These are phyloP conservation scores for Cephaloascus albidus DNA, from an alignment of 805 yeast species.

Conservation along the genomic window DNA sequence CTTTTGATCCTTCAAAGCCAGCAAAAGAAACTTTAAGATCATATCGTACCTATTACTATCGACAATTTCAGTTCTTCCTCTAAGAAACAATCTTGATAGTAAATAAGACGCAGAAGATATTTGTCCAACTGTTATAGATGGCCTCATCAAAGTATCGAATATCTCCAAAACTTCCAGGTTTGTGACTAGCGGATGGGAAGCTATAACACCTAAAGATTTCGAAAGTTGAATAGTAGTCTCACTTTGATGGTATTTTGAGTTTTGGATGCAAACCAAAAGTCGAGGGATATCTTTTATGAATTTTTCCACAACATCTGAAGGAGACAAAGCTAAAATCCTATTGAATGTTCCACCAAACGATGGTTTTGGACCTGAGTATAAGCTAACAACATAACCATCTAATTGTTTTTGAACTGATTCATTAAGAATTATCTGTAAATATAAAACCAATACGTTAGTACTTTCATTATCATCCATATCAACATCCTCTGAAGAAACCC, in stretches of 20 bases:
- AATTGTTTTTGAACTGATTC: constrained; percentile 19
- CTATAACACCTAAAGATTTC: constrained; percentile 37
- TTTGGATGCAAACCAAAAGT: constrained; percentile 13
- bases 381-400: constrained; percentile 4
- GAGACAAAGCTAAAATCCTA: constrained; percentile 21
- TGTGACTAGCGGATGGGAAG: constrained; percentile 24
- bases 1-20: constrained; percentile 11
- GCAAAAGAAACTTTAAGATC: constrained; percentile 7
- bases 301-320: constrained; percentile 13
- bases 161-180: constrained; percentile 5
- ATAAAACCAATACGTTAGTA: constrained; percentile 8
- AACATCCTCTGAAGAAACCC: constrained; percentile 7
- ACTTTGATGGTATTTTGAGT: constrained; percentile 7
- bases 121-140: neutral
- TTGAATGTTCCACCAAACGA: constrained; percentile 26
- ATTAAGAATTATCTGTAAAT: constrained; percentile 23
- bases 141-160: neutral
- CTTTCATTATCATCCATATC: constrained; percentile 10
- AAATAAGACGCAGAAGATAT: constrained; percentile 30
- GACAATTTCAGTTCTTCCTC: constrained; percentile 15
- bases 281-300: constrained; percentile 9
- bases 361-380: constrained; percentile 8
- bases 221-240: constrained; percentile 23
- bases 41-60: constrained; percentile 4
- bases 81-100: constrained; percentile 32